Percentiles rank a stretch among this genome's conserved stretches.
phyloP scores from a whole-genome alignment of 106 monocot species.

The Dendrobium huoshanense region DNA sequence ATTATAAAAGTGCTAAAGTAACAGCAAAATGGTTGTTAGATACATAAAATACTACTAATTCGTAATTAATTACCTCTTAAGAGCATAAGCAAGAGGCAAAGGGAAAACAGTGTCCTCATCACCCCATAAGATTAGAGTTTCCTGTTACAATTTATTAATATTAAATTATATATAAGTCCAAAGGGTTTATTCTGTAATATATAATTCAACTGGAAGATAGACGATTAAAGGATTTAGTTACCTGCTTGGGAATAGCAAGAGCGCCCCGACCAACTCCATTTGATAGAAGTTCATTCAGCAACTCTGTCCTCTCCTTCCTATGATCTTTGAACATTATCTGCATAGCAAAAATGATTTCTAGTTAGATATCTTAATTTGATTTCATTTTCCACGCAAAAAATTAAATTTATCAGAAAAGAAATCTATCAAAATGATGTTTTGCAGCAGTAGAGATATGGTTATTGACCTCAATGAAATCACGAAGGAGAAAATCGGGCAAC shows the following conservation, averaged over 20 bases:
- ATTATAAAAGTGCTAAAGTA: too few species aligned
- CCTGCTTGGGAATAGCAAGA: constrained; percentile 64
- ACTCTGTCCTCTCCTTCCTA: constrained; percentile 57
- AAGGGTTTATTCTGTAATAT: too few species aligned
- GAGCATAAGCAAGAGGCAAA: constrained; percentile 38
- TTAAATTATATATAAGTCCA: too few species aligned
- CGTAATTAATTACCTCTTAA: constrained; percentile 10
- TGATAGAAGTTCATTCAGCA: constrained; percentile 44
- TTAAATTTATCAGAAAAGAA: too few species aligned
- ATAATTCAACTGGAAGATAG: too few species aligned
- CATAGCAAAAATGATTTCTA: too few species aligned
- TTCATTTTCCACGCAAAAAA: too few species aligned
- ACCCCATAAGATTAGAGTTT: constrained; percentile 74
- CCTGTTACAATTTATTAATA: constrained; percentile 18
- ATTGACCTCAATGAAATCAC: constrained; percentile 58
- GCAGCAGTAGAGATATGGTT: neutral
- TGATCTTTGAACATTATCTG: constrained; percentile 56
- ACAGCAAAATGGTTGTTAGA: too few species aligned
- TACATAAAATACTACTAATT: too few species aligned
- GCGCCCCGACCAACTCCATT: constrained; percentile 41
- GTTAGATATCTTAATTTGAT: too few species aligned
- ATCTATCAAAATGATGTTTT: too few species aligned
- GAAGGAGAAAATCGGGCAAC: constrained; percentile 58
- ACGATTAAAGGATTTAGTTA: neutral
- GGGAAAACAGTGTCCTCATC: constrained; percentile 68